These are phyloP conservation scores for Aspergillus sp. DNA, from an alignment of 2,329 filamentous ascomycete genomes.

Conservation along the genomic window DNA sequence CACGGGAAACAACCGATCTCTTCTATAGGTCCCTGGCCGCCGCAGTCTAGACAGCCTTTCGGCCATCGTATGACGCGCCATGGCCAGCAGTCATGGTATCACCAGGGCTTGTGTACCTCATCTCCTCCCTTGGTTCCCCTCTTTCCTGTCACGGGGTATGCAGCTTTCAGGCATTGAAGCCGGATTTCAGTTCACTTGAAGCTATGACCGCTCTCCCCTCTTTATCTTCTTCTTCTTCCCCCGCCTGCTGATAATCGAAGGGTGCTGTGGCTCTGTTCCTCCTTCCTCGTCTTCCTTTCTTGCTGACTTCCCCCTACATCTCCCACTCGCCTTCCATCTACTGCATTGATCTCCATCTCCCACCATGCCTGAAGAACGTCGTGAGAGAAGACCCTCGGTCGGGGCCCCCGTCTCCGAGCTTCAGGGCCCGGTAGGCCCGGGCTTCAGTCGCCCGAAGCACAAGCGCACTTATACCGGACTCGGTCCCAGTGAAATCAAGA, in stretches of 20 bases:
- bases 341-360: not conserved
- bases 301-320: not conserved
- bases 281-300: not conserved
- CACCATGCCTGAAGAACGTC: conserved; percentile 31
- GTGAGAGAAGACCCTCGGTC: conserved; percentile 78
- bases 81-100: not conserved
- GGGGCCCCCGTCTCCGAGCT: conserved; percentile 84
- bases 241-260: not conserved
- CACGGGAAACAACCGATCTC: no score
- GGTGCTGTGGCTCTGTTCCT: conserved; percentile 1
- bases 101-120: not conserved
- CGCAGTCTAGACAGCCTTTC: no score
- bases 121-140: not conserved
- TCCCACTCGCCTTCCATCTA: not conserved
- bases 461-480: conserved; percentile 96
- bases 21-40: no score
- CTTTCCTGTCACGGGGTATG: not conserved
- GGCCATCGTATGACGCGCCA: no score
- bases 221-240: not conserved
- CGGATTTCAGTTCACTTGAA: not conserved
- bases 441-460: conserved; percentile 89
- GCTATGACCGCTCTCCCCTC: not conserved
- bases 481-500: conserved; percentile 86
- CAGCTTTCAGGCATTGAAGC: not conserved
- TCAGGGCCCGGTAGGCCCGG: conserved; percentile 78